Conservation (phyloP, 2,329 filamentous ascomycete species). For the Monilinia fructicola region DNA sequence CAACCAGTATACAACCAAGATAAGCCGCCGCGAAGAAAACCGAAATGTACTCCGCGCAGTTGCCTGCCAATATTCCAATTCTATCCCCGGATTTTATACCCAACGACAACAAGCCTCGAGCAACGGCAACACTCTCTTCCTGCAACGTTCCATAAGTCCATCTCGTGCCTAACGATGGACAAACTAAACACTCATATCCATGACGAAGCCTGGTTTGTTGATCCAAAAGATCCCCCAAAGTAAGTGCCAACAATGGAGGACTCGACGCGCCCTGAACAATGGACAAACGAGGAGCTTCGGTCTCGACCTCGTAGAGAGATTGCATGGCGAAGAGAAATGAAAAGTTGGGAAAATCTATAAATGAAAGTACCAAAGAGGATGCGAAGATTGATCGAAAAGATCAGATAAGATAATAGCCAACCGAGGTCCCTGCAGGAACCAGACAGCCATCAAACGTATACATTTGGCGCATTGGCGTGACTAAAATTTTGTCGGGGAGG, state of each 20-base stretch:
- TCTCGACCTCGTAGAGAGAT: slow-evolving; percentile 17
- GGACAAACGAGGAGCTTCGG: slow-evolving; percentile 8
- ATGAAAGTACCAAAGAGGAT: slow-evolving; percentile 1
- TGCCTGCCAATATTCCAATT: slow-evolving; percentile 32
- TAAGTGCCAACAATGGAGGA: slow-evolving; percentile 15
- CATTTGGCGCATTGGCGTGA: slow-evolving; percentile 8
- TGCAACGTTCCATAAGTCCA: slow-evolving; percentile 13
- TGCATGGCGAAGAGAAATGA: slow-evolving; percentile 16
- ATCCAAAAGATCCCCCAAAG: slow-evolving; percentile 20
- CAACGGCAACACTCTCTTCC: slow-evolving; percentile 36
- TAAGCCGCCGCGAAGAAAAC: slow-evolving; percentile 28
- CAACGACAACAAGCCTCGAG: slow-evolving; percentile 59
- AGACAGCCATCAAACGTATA: neutral
- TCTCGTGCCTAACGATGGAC: slow-evolving; percentile 15
- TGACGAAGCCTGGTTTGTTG: slow-evolving; percentile 8
- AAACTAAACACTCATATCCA: slow-evolving; percentile 16
- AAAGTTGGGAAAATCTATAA: neutral
- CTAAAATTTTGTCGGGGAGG: neutral
- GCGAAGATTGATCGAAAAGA: slow-evolving; percentile 11
- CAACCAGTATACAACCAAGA: slow-evolving; percentile 68
- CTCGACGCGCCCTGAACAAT: slow-evolving; percentile 19
- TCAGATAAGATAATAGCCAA: slow-evolving; percentile 23
- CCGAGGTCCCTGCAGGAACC: slow-evolving; percentile 5
- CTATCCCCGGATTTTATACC: slow-evolving; percentile 29
- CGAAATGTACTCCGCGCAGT: slow-evolving; percentile 39